Conservation (phyloP, 768 basidiomycete species). For the Multifurca ochricompacta region DNA sequence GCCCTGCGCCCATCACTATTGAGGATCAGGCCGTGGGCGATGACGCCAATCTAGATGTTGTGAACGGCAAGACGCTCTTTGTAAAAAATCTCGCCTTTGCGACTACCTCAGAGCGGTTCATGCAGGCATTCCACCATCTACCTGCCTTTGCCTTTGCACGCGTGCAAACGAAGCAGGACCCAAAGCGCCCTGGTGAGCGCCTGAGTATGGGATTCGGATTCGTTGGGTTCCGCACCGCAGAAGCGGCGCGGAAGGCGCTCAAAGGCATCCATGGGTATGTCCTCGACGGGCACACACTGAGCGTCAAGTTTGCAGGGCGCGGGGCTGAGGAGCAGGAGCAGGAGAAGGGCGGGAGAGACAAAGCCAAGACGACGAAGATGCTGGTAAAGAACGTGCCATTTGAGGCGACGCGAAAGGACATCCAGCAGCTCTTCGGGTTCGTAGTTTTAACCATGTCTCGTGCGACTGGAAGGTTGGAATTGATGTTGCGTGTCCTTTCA, state of each 20-base stretch:
- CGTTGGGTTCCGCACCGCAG: conserved; percentile 74
- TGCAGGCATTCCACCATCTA: conserved; percentile 60
- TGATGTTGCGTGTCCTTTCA: conserved; percentile 27
- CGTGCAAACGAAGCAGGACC: conserved; percentile 86
- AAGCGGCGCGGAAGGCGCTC: conserved; percentile 66
- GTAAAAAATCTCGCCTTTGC: conserved; percentile 93
- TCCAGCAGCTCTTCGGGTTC: conserved; percentile 82
- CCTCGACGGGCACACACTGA: conserved; percentile 79
- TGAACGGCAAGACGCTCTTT: conserved; percentile 77
- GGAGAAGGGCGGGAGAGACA: conserved; percentile 31
- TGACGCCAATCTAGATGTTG: conserved; percentile 37
- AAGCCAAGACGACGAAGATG: conserved; percentile 77
- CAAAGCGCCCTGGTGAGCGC: conserved; percentile 51
- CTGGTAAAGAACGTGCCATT: conserved; percentile 98
- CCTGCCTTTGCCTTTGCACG: conserved; percentile 81
- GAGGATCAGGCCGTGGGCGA: conserved; percentile 32
- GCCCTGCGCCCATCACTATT: conserved; percentile 21
- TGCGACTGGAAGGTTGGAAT: neutral
- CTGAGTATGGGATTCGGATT: conserved; percentile 98
- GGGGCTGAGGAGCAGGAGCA: conserved; percentile 53
- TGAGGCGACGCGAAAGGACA: conserved; percentile 89
- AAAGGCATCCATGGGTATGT: conserved; percentile 74
- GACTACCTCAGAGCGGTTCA: conserved; percentile 72
- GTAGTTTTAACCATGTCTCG: conserved; percentile 23
- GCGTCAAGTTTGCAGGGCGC: conserved; percentile 81